Conservation (phyloP, 495 filamentous ascomycete species). For the Paragyromitra xinjiangensis region DNA sequence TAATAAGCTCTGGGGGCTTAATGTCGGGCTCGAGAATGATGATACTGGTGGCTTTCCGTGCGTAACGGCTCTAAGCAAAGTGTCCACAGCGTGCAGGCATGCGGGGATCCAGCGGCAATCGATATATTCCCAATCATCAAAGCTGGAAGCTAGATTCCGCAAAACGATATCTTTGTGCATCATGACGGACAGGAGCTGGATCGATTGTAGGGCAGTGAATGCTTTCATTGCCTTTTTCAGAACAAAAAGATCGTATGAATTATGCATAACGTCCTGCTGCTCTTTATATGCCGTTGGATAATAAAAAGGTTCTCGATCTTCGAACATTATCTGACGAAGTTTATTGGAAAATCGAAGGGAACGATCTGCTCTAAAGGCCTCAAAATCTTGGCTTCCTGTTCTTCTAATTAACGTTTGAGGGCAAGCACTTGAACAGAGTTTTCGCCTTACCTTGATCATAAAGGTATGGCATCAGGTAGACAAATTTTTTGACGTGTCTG, state of each 20-base stretch:
- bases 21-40: conserved; percentile 56
- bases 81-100: conserved; percentile 55
- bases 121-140: conserved; percentile 56
- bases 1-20: conserved; percentile 56
- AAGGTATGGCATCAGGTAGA: conserved; percentile 58
- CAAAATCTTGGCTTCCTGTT: conserved; percentile 56
- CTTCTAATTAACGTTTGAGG: conserved; percentile 48
- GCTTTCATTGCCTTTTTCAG: conserved; percentile 57
- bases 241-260: conserved; percentile 51
- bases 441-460: conserved; percentile 57
- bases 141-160: conserved; percentile 54
- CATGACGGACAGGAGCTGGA: conserved; percentile 55
- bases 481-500: conserved; percentile 57
- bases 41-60: conserved; percentile 52
- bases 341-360: conserved; percentile 55
- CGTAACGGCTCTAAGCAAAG: conserved; percentile 47
- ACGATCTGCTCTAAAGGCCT: conserved; percentile 54
- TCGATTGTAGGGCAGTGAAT: conserved; percentile 54
- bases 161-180: conserved; percentile 57
- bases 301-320: conserved; percentile 55
- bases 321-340: conserved; percentile 57
- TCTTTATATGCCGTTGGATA: conserved; percentile 54
- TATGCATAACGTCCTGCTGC: conserved; percentile 56
- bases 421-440: conserved; percentile 29
- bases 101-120: conserved; percentile 58